Evolutionary conservation across 2,329 filamentous ascomycete genomes (phyloP).

Genomic region (Hypoxylon sp.): DNA sequence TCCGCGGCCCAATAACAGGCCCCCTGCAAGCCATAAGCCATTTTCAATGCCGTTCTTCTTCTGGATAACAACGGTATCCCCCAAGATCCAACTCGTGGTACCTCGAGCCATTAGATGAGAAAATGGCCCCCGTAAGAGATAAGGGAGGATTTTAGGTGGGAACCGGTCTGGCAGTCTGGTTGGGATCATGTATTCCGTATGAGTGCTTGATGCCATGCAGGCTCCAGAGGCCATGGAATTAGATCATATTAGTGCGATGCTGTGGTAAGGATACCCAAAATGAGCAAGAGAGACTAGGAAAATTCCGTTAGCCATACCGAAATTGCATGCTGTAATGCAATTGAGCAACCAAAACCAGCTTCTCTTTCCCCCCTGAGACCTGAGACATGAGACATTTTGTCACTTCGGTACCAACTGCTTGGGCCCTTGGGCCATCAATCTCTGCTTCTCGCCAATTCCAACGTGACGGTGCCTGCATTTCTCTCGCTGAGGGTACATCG

Average conservation of each 20-base stretch:
- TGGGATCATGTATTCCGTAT: not conserved
- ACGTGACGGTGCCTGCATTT: conserved; percentile 15
- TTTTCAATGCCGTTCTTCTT: conserved; percentile 17
- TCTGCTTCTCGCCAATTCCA: conserved; percentile 14
- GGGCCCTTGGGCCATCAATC: conserved; percentile 18
- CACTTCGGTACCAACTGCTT: conserved; percentile 33
- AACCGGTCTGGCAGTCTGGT: not conserved
- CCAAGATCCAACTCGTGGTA: not conserved
- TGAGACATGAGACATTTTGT: conserved; percentile 26
- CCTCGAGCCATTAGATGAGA: not conserved
- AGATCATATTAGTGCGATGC: conserved; percentile 17
- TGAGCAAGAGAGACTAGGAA: conserved; percentile 22
- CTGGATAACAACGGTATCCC: conserved; percentile 1
- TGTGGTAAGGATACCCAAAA: conserved; percentile 31
- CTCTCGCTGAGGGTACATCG: conserved; percentile 24
- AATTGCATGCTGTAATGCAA: conserved; percentile 34
- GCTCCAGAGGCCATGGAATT: conserved; percentile 1
- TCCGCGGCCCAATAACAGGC: conserved; percentile 36
- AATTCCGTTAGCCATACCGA: conserved; percentile 30
- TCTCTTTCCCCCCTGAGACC: conserved; percentile 25
- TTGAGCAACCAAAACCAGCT: conserved; percentile 28
- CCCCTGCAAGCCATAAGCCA: conserved; percentile 14
- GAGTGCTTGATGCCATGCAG: not conserved
- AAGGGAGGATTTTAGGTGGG: not conserved
- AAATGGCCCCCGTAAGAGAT: not conserved